A percentile compares a stretch with the other conserved stretches of the same genome.
Evolutionary conservation across 2,329 filamentous ascomycete species (phyloP).

Genomic region (Rasamsonia emersonii): DNA sequence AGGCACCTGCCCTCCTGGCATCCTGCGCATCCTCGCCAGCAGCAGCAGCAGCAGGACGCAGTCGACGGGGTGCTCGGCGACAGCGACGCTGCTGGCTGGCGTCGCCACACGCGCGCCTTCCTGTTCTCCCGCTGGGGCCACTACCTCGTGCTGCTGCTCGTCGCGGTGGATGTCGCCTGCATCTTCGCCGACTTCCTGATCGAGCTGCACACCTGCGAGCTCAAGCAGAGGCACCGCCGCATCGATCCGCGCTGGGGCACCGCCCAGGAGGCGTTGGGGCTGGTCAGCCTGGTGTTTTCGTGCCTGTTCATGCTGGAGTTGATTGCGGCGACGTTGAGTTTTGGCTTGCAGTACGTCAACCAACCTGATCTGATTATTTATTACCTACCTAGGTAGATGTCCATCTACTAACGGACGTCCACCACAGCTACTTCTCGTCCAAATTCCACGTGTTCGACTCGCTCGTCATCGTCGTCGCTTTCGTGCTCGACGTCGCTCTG

Average conservation of each 20-base stretch:
- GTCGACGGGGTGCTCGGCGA: neutral
- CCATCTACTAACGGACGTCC: too few relatives aligned
- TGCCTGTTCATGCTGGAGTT: slow-evolving; percentile 59
- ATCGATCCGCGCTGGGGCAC: slow-evolving; percentile 22
- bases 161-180: slow-evolving; percentile 42
- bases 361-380: neutral
- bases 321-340: slow-evolving; percentile 50
- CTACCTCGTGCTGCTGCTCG: slow-evolving; percentile 41
- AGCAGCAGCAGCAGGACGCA: slow-evolving; percentile 2
- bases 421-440: slow-evolving; percentile 48
- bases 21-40: too few relatives aligned
- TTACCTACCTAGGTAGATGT: too few relatives aligned
- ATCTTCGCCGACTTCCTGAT: slow-evolving; percentile 47
- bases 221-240: slow-evolving; percentile 17
- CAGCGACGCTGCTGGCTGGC: slow-evolving; percentile 3
- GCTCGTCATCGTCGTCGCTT: slow-evolving; percentile 52
- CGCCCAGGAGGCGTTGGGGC: slow-evolving; percentile 38
- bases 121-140: slow-evolving; percentile 42
- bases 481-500: slow-evolving; percentile 53
- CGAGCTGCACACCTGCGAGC: slow-evolving; percentile 41
- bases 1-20: too few relatives aligned
- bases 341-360: slow-evolving; percentile 48
- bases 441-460: slow-evolving; percentile 60
- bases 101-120: slow-evolving; percentile 17
- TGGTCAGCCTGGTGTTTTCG: slow-evolving; percentile 51